Conservation (phyloP, 2,329 filamentous ascomycete species). For the Fusarium siculi region DNA sequence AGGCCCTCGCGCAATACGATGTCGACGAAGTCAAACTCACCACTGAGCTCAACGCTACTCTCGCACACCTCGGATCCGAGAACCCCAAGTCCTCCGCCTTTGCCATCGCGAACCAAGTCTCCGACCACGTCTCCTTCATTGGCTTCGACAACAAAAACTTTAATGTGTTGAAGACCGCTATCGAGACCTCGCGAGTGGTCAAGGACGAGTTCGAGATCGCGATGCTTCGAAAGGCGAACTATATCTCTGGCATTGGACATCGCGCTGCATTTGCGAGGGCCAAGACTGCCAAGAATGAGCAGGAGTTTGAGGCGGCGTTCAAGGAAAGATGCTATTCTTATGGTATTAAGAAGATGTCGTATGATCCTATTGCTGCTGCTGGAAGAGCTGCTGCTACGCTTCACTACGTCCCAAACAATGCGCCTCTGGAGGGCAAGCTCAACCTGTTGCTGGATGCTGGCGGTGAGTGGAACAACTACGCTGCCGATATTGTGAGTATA, state of each 20-base stretch:
- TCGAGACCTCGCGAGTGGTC: conserved; percentile 74
- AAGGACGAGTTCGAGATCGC: conserved; percentile 82
- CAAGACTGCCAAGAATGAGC: conserved; percentile 76
- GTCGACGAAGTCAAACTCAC: conserved; percentile 81
- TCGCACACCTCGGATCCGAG: conserved; percentile 63
- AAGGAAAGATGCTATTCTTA: conserved; percentile 78
- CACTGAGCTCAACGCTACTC: conserved; percentile 78
- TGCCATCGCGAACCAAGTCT: conserved; percentile 82
- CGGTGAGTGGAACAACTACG: conserved; percentile 78
- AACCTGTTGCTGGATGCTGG: conserved; percentile 89
- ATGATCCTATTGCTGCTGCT: conserved; percentile 85
- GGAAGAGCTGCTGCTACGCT: conserved; percentile 85
- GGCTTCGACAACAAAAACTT: conserved; percentile 74
- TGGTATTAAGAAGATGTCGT: conserved; percentile 85
- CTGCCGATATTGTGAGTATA: conserved; percentile 68
- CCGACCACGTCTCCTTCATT: conserved; percentile 76
- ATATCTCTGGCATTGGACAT: conserved; percentile 75
- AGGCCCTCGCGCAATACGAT: conserved; percentile 82
- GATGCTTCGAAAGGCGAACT: conserved; percentile 77
- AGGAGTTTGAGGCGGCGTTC: conserved; percentile 85
- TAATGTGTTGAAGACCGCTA: conserved; percentile 66
- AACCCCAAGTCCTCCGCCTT: conserved; percentile 65
- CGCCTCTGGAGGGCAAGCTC: conserved; percentile 75
- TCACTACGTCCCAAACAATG: conserved; percentile 86
- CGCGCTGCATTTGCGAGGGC: conserved; percentile 70